Conservation (phyloP, 2,329 filamentous ascomycete species). For the Sporothrix phasma region DNA sequence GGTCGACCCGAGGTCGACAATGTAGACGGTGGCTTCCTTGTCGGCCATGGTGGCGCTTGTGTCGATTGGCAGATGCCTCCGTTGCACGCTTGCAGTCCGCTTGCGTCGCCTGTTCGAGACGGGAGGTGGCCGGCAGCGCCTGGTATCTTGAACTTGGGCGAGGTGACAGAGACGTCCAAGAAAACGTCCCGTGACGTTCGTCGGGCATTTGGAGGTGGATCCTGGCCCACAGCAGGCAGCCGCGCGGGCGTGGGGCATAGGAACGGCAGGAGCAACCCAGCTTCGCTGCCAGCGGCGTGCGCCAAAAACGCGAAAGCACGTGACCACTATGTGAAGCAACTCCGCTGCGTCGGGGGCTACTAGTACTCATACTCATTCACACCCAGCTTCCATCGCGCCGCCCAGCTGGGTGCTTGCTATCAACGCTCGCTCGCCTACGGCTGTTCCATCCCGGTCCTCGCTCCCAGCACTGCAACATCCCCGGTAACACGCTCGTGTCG, state of each 20-base stretch:
- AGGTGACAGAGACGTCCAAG: neutral
- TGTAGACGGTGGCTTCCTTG: conserved; percentile 88
- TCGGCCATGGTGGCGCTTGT: conserved; percentile 56
- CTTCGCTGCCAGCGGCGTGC: neutral
- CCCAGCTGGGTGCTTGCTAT: too few species aligned
- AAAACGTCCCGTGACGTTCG: neutral
- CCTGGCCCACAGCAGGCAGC: conserved; percentile 10
- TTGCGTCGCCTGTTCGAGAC: neutral
- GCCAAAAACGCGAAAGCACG: conserved; percentile 18
- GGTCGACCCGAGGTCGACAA: conserved; percentile 78
- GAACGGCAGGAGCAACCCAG: neutral
- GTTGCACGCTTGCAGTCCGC: neutral
- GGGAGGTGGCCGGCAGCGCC: neutral
- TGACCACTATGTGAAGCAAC: neutral
- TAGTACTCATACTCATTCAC: too few species aligned
- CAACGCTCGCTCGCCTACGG: too few species aligned
- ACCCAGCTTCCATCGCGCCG: neutral
- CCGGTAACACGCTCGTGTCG: neutral
- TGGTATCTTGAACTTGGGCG: neutral
- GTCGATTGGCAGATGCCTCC: too few species aligned
- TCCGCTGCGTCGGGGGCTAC: neutral
- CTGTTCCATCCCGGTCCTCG: neutral
- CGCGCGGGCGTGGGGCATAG: neutral
- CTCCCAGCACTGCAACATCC: neutral
- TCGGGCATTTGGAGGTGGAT: conserved; percentile 11